phyloP scores from a whole-genome alignment of 1,139 yeast species.

The Suhomyces panamericanus region DNA sequence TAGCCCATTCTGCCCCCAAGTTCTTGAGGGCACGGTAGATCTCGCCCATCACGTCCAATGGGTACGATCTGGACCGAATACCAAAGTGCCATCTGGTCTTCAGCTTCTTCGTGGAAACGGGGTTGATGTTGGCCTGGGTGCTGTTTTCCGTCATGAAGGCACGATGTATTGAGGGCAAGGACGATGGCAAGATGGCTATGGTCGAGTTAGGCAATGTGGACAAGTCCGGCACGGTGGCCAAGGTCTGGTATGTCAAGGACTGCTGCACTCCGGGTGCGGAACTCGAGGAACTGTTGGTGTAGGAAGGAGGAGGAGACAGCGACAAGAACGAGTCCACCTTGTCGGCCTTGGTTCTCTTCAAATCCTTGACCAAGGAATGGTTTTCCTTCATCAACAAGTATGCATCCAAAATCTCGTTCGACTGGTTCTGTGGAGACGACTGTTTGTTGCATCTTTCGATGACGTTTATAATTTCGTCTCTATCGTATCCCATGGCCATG shows the following conservation, averaged over 20 bases:
- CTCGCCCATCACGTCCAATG: constrained; percentile 98
- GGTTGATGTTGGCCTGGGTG: constrained; percentile 57
- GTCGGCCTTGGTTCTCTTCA: constrained; percentile 55
- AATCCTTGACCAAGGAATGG: constrained; percentile 62
- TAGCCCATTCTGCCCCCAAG: constrained; percentile 97
- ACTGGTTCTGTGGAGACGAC: constrained; percentile 35
- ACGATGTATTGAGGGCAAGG: constrained; percentile 90
- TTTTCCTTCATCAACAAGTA: constrained; percentile 87
- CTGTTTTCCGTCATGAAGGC: constrained; percentile 80
- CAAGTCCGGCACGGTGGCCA: constrained; percentile 52
- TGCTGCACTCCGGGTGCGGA: constrained; percentile 47
- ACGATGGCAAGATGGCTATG: constrained; percentile 89
- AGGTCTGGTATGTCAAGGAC: constrained; percentile 50
- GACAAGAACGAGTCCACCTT: constrained; percentile 54
- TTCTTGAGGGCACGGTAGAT: constrained; percentile 91
- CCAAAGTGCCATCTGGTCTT: constrained; percentile 99
- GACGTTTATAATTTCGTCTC: constrained; percentile 81
- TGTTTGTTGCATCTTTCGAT: constrained; percentile 50
- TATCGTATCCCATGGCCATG: constrained; percentile 89
- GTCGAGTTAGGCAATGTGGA: constrained; percentile 60
- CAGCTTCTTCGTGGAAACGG: constrained; percentile 78
- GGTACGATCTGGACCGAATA: constrained; percentile 91
- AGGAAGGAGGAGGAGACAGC: constrained; percentile 49
- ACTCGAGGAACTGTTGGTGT: constrained; percentile 27
- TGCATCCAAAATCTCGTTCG: constrained; percentile 86